Evolutionary conservation across 2,329 filamentous ascomycete species (phyloP).

Genomic region (Colletotrichum liriopes): DNA sequence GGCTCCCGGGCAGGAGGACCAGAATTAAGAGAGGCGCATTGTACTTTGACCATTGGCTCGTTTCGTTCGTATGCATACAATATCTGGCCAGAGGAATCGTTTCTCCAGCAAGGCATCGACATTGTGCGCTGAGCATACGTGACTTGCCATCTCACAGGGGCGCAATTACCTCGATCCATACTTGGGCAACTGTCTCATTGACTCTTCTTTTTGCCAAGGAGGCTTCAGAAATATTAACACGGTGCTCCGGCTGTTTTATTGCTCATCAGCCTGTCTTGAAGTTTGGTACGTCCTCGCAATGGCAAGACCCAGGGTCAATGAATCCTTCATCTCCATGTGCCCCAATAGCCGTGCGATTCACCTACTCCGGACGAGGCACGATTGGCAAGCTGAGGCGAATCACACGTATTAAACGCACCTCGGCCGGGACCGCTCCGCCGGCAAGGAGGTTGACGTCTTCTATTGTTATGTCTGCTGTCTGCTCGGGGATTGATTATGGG

Average conservation of each 20-base stretch:
- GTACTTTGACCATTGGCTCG: neutral
- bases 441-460: neutral
- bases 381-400: no score
- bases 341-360: no score
- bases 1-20: conserved; percentile 65
- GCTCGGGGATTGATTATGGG: neutral
- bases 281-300: no score
- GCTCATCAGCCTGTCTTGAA: neutral
- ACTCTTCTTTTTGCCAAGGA: neutral
- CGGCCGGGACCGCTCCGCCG: no score
- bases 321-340: no score
- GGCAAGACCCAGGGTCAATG: no score
- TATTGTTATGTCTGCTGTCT: neutral
- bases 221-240: no score
- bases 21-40: conserved; percentile 49
- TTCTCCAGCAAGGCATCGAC: neutral
- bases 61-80: neutral
- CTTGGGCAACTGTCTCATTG: no score
- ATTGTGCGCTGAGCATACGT: neutral
- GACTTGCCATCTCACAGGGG: neutral
- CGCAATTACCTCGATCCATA: neutral
- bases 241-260: no score
- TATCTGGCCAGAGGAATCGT: neutral
- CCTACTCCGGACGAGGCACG: no score
- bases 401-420: no score